Conservation (phyloP, 768 basidiomycete species). For the Boletus tomentosulus region DNA sequence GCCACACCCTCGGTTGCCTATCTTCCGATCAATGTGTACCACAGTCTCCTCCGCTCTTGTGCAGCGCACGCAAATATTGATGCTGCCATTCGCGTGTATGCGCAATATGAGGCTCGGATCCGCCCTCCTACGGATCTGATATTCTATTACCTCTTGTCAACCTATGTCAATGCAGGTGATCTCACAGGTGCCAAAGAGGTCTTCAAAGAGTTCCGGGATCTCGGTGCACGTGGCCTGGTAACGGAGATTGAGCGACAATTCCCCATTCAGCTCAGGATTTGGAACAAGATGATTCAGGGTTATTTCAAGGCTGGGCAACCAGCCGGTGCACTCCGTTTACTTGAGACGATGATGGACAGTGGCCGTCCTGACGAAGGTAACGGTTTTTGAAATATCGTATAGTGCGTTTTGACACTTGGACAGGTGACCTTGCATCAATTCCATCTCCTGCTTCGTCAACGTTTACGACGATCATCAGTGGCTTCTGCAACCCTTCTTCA, state of each 20-base stretch:
- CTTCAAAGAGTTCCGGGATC: conserved; percentile 55
- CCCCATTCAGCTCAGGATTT: conserved; percentile 46
- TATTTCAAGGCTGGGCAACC: conserved; percentile 65
- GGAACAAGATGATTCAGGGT: conserved; percentile 73
- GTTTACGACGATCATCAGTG: conserved; percentile 58
- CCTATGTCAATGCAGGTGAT: conserved; percentile 51
- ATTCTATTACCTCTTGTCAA: conserved; percentile 55
- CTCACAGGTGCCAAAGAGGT: conserved; percentile 51
- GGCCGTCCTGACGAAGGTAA: conserved; percentile 18
- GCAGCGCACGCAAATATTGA: conserved; percentile 53
- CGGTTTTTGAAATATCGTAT: not conserved
- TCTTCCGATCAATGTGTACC: conserved; percentile 42
- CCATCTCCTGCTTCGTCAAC: conserved; percentile 62
- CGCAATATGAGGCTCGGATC: conserved; percentile 48
- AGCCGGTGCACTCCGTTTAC: conserved; percentile 57
- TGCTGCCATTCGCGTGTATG: conserved; percentile 61
- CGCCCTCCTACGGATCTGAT: conserved; percentile 31
- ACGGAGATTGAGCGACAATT: conserved; percentile 15
- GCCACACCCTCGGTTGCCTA: conserved; percentile 7
- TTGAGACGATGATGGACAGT: conserved; percentile 68
- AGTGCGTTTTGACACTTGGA: not conserved
- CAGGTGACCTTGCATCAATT: conserved; percentile 32
- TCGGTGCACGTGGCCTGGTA: conserved; percentile 34
- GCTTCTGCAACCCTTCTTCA: conserved; percentile 52
- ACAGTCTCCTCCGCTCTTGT: conserved; percentile 57